Base-by-base conservation (phyloP, 176 grass and related monocot genomes). In the Zea luxurians region DNA sequence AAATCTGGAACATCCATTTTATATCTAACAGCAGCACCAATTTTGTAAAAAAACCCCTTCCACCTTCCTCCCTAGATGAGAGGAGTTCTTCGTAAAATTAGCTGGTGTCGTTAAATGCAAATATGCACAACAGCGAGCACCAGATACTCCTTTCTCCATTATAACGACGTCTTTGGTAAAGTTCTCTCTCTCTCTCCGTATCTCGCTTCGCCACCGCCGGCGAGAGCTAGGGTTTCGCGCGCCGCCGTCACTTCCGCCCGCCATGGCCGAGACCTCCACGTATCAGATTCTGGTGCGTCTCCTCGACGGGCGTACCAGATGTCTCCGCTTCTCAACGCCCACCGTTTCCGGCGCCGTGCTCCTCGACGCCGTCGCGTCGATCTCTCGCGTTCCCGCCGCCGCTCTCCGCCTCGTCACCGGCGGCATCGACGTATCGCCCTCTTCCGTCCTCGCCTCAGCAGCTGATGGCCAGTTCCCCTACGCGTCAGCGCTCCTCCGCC, bases 251-350 rank as follows among this genome's bases (percentile, higher is more conserved):
- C 64, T 69, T 48, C 49, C 48, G 48, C 46, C 42, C 64, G 40
- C 18, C 62, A 80, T 88, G 80, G 88, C 89, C 58, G 88, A 88
- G 64, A 34, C 69, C 67, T 3, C 82, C 42, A 87, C 87, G 66
- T 88, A 96, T 71, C 95, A 94, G 74, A 83, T 95, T 67, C 83
- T 86, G 46, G 81, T 95, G 74, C 87, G 85, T 68, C 71, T 90
- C 16, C 92, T 99, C 62, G 96, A 99, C 35, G 96, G 96, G 3
- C 67, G 58, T 21, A 99, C 92, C 72, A 83, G 74, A 36, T 92
- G 89, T 84, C 68, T 99, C 42, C 86, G 84, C 64, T 55, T 99
- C 81, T 4, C 92, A 27, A 76, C 88, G n/a, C 78, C 92, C 50
- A 83, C 79, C 40, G 37, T 95, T 37, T 81, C 90, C 13, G 92